Percentiles rank a stretch among this genome's conserved stretches.
phyloP scores from a whole-genome alignment of 768 basidiomycete genomes.

The Mycena vitilis region DNA sequence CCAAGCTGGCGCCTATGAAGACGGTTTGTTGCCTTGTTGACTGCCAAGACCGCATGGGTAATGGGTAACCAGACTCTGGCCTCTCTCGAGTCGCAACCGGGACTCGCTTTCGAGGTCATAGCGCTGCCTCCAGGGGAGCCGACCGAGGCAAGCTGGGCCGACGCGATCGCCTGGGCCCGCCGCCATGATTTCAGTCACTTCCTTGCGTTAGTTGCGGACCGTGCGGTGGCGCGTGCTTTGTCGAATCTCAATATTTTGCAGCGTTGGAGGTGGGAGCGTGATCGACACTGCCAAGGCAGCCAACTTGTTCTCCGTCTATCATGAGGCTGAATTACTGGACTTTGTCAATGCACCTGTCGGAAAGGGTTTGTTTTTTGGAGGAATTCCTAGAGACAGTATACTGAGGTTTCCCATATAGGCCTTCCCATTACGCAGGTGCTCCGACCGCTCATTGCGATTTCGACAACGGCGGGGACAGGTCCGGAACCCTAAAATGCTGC shows the following conservation, averaged over 20 bases:
- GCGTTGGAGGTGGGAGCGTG: conserved; percentile 93
- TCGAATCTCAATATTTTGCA: conserved; percentile 40
- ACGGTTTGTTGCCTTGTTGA: conserved; percentile 60
- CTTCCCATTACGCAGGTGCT: conserved; percentile 81
- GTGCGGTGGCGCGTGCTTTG: background rate
- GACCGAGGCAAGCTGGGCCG: conserved; percentile 89
- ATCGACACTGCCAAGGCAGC: conserved; percentile 97
- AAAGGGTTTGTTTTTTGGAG: conserved; percentile 65
- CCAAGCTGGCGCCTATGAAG: conserved; percentile 84
- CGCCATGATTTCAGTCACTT: conserved; percentile 93
- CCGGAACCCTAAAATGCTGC: background rate
- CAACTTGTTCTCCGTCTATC: conserved; percentile 94
- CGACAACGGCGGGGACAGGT: conserved; percentile 81
- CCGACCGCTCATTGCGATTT: conserved; percentile 87
- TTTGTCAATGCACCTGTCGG: conserved; percentile 98
- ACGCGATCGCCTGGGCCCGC: conserved; percentile 90
- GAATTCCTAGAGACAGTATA: background rate
- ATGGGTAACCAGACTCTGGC: conserved; percentile 68
- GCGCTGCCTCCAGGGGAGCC: conserved; percentile 90
- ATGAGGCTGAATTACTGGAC: conserved; percentile 92
- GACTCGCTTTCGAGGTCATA: conserved; percentile 84
- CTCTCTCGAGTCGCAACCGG: conserved; percentile 80
- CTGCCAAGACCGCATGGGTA: background rate
- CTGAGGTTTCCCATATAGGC: conserved; percentile 1
- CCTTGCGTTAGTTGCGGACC: conserved; percentile 81